Evolutionary conservation across 2,329 filamentous ascomycete genomes (phyloP), one percentile per base, ranked within the genome.

Genomic region (Fusarium nanum): DNA sequence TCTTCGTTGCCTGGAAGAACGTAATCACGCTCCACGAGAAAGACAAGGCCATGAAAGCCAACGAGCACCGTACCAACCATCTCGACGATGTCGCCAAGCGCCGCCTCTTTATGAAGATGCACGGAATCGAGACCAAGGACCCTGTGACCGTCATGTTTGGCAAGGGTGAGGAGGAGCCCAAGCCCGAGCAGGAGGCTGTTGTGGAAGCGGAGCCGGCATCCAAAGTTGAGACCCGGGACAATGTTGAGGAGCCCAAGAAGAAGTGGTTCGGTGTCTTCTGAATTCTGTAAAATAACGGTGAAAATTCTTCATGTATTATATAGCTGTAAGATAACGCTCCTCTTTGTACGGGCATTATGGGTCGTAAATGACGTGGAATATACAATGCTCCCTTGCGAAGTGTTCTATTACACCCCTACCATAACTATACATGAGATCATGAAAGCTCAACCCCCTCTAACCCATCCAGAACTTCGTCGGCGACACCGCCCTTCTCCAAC

Each of bases 41-140:
- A 73, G 91, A 94, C 79, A 88, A 88, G 70, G 91, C 89, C 30
- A 84, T 87, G 69, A 83, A 89, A 76, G 91, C 92, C 28, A 85
- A 87, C 55, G 92, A 94, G 80, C 89, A 89, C 82, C 88, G 94
- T 58, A 88, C 89, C 75, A 87, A 87, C 76, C 90, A 89, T 72
- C 86, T 93, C 59, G 93, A 97, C 72, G 96, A 99, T 82, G 91
- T 96, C 28, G 88, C 91, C 79, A 97, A 98, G 88, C 87, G 95
- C 75, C 88, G 88, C 66, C 90, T 92, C 80, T 99, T 93, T 81
- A 89, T 94, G 75, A 91, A 93, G 81, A 93, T 92, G 65, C 93
- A 97, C 83, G 94, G 93, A 12, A 80, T 97, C 76, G 91, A 94
- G 78, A 83, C 87, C 73, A 84, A 86, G 75, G 83, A 87, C 54